Conservation (phyloP, 345 rosid genomes). For the Salix dunnii region DNA sequence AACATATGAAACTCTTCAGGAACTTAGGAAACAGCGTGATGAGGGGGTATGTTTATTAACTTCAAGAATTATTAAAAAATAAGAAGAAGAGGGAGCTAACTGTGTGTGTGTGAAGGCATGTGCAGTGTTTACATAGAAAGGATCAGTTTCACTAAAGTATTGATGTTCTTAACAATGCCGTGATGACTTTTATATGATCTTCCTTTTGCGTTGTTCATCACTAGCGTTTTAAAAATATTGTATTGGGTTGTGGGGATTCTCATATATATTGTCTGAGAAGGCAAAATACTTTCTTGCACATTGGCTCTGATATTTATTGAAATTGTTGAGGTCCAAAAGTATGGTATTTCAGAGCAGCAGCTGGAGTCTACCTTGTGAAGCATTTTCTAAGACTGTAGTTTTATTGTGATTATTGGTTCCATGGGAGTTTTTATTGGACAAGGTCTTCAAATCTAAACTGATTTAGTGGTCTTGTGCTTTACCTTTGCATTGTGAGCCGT, state of each 20-base stretch:
- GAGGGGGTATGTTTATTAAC: slow-evolving; percentile 49
- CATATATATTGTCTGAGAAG: background rate
- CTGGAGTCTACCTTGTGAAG: background rate
- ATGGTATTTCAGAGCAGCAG: background rate
- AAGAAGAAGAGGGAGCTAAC: background rate
- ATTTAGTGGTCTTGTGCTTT: background rate
- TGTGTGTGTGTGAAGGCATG: background rate
- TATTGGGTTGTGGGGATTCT: too few species aligned
- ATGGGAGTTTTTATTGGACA: background rate
- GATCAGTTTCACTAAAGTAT: too few species aligned
- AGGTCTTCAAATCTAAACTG: background rate
- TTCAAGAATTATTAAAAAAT: background rate
- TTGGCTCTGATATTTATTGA: background rate
- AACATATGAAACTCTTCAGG: slow-evolving; percentile 46
- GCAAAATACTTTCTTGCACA: background rate
- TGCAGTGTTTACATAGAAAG: background rate
- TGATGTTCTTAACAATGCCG: too few species aligned
- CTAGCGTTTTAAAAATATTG: too few species aligned
- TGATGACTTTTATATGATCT: too few species aligned
- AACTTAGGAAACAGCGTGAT: slow-evolving; percentile 62
- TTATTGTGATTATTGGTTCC: background rate
- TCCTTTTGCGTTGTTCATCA: too few species aligned
- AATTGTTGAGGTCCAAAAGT: background rate
- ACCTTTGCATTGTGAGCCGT: background rate
- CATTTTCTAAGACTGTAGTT: background rate